A percentile compares a stretch with the other conserved stretches of the same genome.
Evolutionary conservation across 2,329 filamentous ascomycete species (phyloP).

Genomic region (Cordyceps tenuipes): DNA sequence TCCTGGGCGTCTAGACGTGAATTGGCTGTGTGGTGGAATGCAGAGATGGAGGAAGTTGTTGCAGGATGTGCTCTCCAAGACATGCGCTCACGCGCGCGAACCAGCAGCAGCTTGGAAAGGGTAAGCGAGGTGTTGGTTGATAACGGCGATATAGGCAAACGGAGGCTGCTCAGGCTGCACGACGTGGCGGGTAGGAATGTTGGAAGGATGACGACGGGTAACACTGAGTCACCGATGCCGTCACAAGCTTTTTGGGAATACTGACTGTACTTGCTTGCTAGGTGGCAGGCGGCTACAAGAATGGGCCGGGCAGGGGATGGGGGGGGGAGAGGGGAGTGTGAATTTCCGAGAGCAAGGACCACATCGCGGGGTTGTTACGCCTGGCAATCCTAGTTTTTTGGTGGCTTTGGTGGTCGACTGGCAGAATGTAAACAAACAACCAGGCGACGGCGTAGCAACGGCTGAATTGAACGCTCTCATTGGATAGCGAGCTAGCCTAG

Average conservation of each 20-base stretch:
- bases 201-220: constrained; percentile 8
- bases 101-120: neutral
- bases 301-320: constrained; percentile 13
- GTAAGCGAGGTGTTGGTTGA: neutral
- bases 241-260: constrained; percentile 16
- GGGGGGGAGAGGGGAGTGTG: constrained; percentile 11
- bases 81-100: constrained; percentile 12
- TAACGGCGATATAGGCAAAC: neutral
- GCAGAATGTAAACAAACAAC: constrained; percentile 26
- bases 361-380: constrained; percentile 18
- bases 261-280: neutral
- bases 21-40: constrained; percentile 10
- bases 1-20: neutral
- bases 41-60: constrained; percentile 1
- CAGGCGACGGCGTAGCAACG: constrained; percentile 27
- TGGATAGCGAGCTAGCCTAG: constrained; percentile 14
- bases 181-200: constrained; percentile 2
- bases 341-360: constrained; percentile 12
- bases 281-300: constrained; percentile 9
- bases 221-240: constrained; percentile 16
- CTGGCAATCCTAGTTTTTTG: neutral
- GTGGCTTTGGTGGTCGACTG: neutral
- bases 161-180: constrained; percentile 4
- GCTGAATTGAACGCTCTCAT: constrained; percentile 14
- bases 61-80: constrained; percentile 11